Evolutionary conservation across 2,329 filamentous ascomycete genomes (phyloP).

Genomic region (Beauveria bassiana): DNA sequence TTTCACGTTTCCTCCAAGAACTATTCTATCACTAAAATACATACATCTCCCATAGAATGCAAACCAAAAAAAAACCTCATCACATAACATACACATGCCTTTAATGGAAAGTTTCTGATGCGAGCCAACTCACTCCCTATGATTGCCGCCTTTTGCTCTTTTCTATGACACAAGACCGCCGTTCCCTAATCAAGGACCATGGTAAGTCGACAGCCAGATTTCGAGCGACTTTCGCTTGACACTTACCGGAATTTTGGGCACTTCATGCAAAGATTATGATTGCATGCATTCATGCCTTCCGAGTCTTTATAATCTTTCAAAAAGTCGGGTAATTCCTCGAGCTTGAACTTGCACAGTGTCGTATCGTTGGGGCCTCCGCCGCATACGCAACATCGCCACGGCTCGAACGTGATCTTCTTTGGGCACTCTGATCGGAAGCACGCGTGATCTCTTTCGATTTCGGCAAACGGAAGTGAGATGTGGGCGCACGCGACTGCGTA

Average conservation of each 20-base stretch:
- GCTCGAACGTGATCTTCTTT: neutral
- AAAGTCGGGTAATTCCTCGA: neutral
- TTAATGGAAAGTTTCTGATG: no score
- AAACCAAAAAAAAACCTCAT: no score
- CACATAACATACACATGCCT: no score
- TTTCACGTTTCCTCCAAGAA: no score
- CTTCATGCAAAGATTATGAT: slow-evolving; percentile 1
- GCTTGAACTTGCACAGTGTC: neutral
- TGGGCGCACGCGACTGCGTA: neutral
- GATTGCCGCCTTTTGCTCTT: neutral
- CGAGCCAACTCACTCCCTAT: no score
- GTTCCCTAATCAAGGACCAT: neutral
- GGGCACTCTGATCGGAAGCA: neutral
- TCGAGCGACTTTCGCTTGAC: no score
- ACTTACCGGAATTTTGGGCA: slow-evolving; percentile 3
- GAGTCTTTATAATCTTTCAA: neutral
- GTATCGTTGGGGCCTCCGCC: neutral
- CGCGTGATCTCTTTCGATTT: neutral
- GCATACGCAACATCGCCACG: slow-evolving; percentile 1
- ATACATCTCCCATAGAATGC: no score
- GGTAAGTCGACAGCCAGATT: neutral
- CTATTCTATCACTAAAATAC: no score
- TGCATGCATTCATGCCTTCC: neutral
- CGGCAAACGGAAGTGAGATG: neutral
- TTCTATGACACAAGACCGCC: neutral